phyloP scores from a whole-genome alignment of 1,284 basidiomycete genomes.

The Boletellus deceptivus region DNA sequence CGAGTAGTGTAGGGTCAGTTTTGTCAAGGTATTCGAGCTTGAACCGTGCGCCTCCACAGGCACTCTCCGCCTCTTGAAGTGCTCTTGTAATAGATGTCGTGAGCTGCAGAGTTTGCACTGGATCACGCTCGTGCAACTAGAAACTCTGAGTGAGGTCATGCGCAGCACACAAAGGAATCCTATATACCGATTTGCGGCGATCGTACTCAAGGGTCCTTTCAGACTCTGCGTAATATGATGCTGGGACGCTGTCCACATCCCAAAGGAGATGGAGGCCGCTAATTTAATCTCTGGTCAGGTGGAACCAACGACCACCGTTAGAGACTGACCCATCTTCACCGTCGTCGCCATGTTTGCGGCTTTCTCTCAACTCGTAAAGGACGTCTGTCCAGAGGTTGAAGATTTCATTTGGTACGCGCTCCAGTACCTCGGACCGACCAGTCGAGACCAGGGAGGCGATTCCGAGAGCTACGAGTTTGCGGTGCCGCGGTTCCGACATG shows the following conservation, averaged over 20 bases:
- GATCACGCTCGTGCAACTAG: constrained; percentile 67
- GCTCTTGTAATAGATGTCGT: constrained; percentile 54
- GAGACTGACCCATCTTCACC: constrained; percentile 35
- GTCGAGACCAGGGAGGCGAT: constrained; percentile 71
- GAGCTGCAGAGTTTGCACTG: constrained; percentile 61
- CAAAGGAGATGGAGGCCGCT: constrained; percentile 55
- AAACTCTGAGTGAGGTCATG: constrained; percentile 10
- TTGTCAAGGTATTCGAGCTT: constrained; percentile 58
- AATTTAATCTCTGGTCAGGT: constrained; percentile 1
- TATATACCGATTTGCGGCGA: constrained; percentile 63
- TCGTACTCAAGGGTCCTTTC: constrained; percentile 68
- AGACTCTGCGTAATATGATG: constrained; percentile 53
- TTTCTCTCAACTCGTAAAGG: constrained; percentile 82
- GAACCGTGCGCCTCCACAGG: constrained; percentile 57
- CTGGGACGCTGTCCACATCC: constrained; percentile 59
- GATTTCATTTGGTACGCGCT: constrained; percentile 67
- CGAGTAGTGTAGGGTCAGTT: constrained; percentile 66
- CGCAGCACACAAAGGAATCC: not conserved
- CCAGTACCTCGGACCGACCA: constrained; percentile 65
- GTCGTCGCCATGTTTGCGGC: constrained; percentile 41
- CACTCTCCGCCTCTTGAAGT: constrained; percentile 59
- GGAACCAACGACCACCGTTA: not conserved
- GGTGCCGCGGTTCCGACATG: constrained; percentile 74
- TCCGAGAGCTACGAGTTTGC: constrained; percentile 73
- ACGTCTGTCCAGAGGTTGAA: constrained; percentile 92